Evolutionary conservation across 169 alveolate species (phyloP), one percentile per base, ranked within the genome.

Genomic region (Amoebophrya sp.): DNA sequence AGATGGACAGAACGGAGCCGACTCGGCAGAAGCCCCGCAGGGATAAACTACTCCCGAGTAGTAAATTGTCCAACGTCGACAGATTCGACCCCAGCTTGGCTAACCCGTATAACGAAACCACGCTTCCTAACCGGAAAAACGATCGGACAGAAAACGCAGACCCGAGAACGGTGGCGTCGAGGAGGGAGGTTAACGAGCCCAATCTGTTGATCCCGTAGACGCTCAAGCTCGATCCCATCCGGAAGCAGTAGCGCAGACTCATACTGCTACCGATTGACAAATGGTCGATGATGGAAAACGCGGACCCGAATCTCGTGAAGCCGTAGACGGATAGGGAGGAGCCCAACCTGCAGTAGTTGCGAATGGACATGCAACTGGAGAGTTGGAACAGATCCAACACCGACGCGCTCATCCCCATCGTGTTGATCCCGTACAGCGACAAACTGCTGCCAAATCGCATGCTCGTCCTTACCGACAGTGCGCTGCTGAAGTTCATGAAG

Each of bases 161-260:
- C 23, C 92, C 83, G 35, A 90, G 40, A 25, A 14, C 18, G n/a
- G 29, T n/a, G 88, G 38, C 12, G 32, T 90, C 92, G 29, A 54
- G 92, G 32, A 90, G 53, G 18, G 92, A 53, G 32, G 40, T 23
- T 10, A 32, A 32, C 18, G 54, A n/a, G 88, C 92, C 92, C 77
- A 90, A 29, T 23, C 89, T 14, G 53, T 29, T 35, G 14, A 35
- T 25, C 23, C 89, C 92, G 88, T 14, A 90, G 88, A 90, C 89
- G 33, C 88, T 29, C 29, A 47, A 33, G 40, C 29, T 7, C 3
- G 40, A 35, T 7, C 89, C 92, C 23, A 54, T 39, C n/a, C 92
- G 77, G 32, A 54, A 32, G 88, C n/a, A 35, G 2, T 53, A 7
- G 12, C 40, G 53, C 77, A 53, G 40, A 32, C 40, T 32, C 88